Conservation (phyloP, 306 rosid species). For the Quercus alba region DNA sequence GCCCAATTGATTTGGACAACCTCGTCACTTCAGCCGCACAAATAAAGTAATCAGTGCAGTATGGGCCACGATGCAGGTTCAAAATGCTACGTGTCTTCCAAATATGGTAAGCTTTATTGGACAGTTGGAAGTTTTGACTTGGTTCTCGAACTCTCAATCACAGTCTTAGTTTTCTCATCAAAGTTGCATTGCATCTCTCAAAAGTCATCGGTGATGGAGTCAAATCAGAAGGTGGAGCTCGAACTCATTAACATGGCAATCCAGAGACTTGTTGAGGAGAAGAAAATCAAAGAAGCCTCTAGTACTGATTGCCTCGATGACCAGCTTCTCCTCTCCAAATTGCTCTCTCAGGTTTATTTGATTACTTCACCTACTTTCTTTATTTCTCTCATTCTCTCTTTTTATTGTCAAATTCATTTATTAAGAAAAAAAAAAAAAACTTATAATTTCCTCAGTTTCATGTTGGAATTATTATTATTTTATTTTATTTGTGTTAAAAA, state of each 20-base stretch:
- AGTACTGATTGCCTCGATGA: slow-evolving; percentile 16
- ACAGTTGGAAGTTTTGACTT: not conserved
- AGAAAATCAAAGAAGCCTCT: slow-evolving; percentile 17
- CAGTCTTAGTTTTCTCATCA: not conserved
- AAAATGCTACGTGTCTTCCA: not conserved
- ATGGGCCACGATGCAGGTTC: too few relatives aligned
- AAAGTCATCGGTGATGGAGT: slow-evolving; percentile 39
- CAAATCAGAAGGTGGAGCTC: slow-evolving; percentile 49
- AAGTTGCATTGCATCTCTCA: slow-evolving; percentile 10
- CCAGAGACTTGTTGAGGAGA: slow-evolving; percentile 49
- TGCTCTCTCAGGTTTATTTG: slow-evolving; percentile 55
- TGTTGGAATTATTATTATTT: too few relatives aligned
- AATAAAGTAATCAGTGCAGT: too few relatives aligned
- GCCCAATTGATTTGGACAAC: too few relatives aligned
- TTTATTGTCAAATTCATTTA: too few relatives aligned
- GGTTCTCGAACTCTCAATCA: not conserved
- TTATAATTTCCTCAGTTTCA: too few relatives aligned
- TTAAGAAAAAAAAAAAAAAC: too few relatives aligned
- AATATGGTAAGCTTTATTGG: too few relatives aligned
- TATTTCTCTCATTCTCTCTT: too few relatives aligned
- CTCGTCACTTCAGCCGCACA: too few relatives aligned
- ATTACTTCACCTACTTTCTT: not conserved
- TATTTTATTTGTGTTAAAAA: too few relatives aligned
- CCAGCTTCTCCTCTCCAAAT: slow-evolving; percentile 48
- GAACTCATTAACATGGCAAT: slow-evolving; percentile 56